Percentiles rank a stretch among this genome's conserved stretches.
Evolutionary conservation across 768 basidiomycete genomes (phyloP).

Genomic region (Leccinellum albellum): DNA sequence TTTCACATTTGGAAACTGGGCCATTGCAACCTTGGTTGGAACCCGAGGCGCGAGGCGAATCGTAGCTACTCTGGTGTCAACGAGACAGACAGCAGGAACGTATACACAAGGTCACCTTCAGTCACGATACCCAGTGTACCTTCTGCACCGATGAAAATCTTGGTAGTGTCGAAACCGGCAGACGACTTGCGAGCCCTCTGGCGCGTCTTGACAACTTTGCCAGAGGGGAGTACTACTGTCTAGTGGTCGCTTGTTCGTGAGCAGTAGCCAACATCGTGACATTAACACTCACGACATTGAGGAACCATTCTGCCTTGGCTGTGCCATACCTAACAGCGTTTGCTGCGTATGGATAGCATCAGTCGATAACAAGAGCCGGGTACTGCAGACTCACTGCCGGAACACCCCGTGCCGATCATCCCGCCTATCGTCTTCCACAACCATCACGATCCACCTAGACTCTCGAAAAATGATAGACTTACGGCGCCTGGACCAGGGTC

Average conservation of each 20-base stretch:
- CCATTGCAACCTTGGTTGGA: constrained; percentile 85
- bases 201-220: constrained; percentile 85
- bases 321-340: constrained; percentile 86
- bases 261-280: background rate
- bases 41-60: constrained; percentile 75
- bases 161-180: constrained; percentile 84
- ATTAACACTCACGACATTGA: constrained; percentile 58
- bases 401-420: constrained; percentile 85
- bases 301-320: constrained; percentile 84
- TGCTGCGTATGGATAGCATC: constrained; percentile 36
- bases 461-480: constrained; percentile 21
- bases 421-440: constrained; percentile 70
- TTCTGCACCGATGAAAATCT: constrained; percentile 87
- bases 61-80: constrained; percentile 50
- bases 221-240: constrained; percentile 83
- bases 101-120: constrained; percentile 46
- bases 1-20: constrained; percentile 77
- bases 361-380: background rate
- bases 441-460: constrained; percentile 8
- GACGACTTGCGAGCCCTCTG: constrained; percentile 77
- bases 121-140: constrained; percentile 90
- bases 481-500: constrained; percentile 73
- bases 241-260: constrained; percentile 21
- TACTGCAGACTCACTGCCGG: constrained; percentile 57
- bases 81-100: background rate